These are phyloP conservation scores for Medicago truncatula DNA, from an alignment of 306 rosid genomes.

Conservation along the genomic window DNA sequence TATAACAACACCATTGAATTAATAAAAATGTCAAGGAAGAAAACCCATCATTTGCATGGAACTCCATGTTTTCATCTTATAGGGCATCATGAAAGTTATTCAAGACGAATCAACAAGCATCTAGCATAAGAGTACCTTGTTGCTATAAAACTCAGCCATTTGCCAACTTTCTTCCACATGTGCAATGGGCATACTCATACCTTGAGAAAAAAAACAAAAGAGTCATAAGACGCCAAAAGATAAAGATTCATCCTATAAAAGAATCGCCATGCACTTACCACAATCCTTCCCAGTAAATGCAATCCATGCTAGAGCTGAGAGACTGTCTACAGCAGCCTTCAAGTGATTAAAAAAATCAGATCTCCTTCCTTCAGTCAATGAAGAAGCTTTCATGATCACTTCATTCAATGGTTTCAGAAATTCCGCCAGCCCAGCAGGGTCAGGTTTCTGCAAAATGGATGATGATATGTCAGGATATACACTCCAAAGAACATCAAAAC, in stretches of 20 bases:
- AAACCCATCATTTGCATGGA: conserved; percentile 6
- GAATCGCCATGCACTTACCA: conserved; percentile 59
- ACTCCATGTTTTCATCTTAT: conserved; percentile 30
- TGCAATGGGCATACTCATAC: conserved; percentile 98
- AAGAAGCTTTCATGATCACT: conserved; percentile 63
- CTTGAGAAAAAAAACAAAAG: conserved; percentile 54
- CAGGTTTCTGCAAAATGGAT: conserved; percentile 77
- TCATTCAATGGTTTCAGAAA: conserved; percentile 88
- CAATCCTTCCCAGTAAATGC: conserved; percentile 89
- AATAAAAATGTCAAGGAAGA: conserved; percentile 26
- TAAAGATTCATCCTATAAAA: conserved; percentile 27
- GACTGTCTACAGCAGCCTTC: conserved; percentile 91
- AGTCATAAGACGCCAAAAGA: conserved; percentile 37
- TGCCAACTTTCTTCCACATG: conserved; percentile 99
- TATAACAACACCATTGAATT: not conserved
- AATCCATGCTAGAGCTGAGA: conserved; percentile 95
- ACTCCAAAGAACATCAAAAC: conserved; percentile 1
- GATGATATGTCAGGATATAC: conserved; percentile 13
- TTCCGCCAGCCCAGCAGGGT: conserved; percentile 70
- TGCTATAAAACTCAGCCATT: conserved; percentile 97
- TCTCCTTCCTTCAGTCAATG: conserved; percentile 84
- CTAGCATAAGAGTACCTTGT: conserved; percentile 73
- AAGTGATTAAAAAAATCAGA: conserved; percentile 87
- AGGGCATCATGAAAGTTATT: conserved; percentile 21
- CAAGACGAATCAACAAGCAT: conserved; percentile 31